Evolutionary conservation across 768 basidiomycete genomes (phyloP), one percentile per base, ranked within the genome.

Genomic region (Fibroporia radiculosa): DNA sequence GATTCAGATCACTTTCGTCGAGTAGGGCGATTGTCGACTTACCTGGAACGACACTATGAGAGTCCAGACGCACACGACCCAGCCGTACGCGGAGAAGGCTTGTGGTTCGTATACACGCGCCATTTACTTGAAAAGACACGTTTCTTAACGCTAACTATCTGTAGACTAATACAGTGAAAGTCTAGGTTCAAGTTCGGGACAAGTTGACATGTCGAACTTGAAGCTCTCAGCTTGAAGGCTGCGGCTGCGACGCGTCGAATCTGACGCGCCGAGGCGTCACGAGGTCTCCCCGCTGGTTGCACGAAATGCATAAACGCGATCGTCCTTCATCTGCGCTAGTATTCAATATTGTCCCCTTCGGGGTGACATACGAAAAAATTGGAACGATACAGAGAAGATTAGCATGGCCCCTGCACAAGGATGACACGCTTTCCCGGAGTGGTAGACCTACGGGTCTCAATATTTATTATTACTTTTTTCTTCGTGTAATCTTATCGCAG

Each of bases 361-460:
- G 82, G 81, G 86, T 83, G 83, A 81, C 86, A 86, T 84, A 88
- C 80, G 83, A 84, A 86, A 92, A 91, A 89, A 86, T 92, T 91
- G 90, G 87, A 93, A 92, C 89, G 86, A 93, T 93, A 93, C 91
- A 93, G 91, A 95, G 92, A 93, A 93, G 92, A 93, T 95, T 93
- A 93, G 92, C 92, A 95, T 95, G 88, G 93, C 91, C 92, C 93
- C 92, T 95, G 92, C 93, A 95, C 91, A 96, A 93, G 93, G 92
- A 93, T 93, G 92, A 93, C 92, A 93, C 88, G 86, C 85, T 89
- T 85, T 84, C 76, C 82, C 83, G 82, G 84, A 86, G 84, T 85
- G 83, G 84, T 84, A 84, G 62, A 63, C 57, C 62, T 64, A 64
- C 61, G 62, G 65, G 61, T 65, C 62, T 66, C 64, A 65, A 66